Evolutionary conservation across 257 asterid genomes (phyloP).

Genomic region (Nyctanthes arbortristis): DNA sequence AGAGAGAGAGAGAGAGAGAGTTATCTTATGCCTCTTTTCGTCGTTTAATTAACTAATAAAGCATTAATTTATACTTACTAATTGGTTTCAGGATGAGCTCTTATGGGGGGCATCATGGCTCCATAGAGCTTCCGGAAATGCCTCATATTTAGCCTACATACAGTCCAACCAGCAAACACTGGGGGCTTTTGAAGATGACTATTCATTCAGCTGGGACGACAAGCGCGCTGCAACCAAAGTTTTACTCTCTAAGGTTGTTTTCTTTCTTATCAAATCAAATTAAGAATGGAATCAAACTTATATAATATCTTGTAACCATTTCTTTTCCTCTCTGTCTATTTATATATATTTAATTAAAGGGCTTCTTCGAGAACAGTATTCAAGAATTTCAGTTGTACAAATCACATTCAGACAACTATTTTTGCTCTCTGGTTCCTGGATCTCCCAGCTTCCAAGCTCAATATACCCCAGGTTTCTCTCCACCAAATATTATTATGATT

Average conservation of each 20-base stretch:
- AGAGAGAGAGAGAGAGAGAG: too few species aligned
- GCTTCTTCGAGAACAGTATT: slow-evolving; percentile 51
- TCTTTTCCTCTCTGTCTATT: background rate
- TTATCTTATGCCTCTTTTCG: background rate
- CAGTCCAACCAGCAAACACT: slow-evolving; percentile 68
- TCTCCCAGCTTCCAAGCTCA: slow-evolving; percentile 81
- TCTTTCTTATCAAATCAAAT: too few species aligned
- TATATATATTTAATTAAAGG: slow-evolving; percentile 31
- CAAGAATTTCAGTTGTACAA: slow-evolving; percentile 66
- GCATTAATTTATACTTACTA: background rate
- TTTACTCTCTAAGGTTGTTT: slow-evolving; percentile 62
- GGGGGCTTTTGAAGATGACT: slow-evolving; percentile 73
- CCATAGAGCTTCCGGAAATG: slow-evolving; percentile 59
- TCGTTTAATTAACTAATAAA: background rate
- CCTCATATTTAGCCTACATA: slow-evolving; percentile 58
- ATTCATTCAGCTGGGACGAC: slow-evolving; percentile 90
- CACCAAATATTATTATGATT: too few species aligned
- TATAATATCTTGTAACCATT: background rate
- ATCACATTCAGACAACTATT: slow-evolving; percentile 81
- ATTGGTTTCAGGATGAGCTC: slow-evolving; percentile 68
- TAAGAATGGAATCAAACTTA: background rate
- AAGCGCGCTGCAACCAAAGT: slow-evolving; percentile 83
- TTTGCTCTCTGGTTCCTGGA: slow-evolving; percentile 80
- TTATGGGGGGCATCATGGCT: slow-evolving; percentile 97
- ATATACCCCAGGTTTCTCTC: slow-evolving; percentile 87